Conservation (phyloP, 352 stramenopile genomes). For the Ochromonadaceae sp. region DNA sequence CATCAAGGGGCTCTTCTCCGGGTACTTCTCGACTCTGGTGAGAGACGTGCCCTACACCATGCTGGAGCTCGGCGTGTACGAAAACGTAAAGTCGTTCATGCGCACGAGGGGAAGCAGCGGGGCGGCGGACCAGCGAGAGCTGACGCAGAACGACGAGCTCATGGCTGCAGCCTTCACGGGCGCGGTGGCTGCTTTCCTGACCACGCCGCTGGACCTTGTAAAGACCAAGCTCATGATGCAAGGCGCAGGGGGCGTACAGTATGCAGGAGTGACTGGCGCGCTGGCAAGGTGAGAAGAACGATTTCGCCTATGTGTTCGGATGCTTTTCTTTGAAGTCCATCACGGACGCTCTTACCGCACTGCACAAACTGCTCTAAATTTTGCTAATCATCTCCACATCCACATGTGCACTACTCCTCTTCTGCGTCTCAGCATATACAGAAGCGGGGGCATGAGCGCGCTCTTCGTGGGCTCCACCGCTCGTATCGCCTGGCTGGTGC, state of each 20-base stretch:
- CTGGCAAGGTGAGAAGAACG: neutral
- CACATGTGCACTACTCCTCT: too few species aligned
- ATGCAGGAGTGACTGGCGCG: slow-evolving; percentile 20
- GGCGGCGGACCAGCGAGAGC: neutral
- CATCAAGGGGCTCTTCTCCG: slow-evolving; percentile 31
- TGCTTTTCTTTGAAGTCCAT: too few species aligned
- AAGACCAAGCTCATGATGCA: slow-evolving; percentile 73
- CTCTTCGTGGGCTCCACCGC: slow-evolving; percentile 28
- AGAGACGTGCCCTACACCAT: slow-evolving; percentile 40
- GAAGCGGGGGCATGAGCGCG: neutral
- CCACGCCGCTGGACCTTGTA: slow-evolving; percentile 75
- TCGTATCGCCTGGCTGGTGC: slow-evolving; percentile 31
- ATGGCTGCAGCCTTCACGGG: slow-evolving; percentile 47
- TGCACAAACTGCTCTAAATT: too few species aligned
- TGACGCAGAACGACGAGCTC: slow-evolving; percentile 27
- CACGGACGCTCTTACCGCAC: too few species aligned
- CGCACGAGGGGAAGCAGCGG: neutral
- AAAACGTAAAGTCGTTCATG: slow-evolving; percentile 30
- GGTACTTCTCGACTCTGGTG: slow-evolving; percentile 30
- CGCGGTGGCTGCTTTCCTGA: slow-evolving; percentile 58
- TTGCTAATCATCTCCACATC: too few species aligned
- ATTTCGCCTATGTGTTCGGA: too few species aligned
- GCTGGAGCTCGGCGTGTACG: slow-evolving; percentile 38
- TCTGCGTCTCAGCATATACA: too few species aligned
- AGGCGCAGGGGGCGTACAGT: slow-evolving; percentile 33